phyloP scores from a whole-genome alignment of 768 basidiomycete species.

The Tubosaeta sp. region DNA sequence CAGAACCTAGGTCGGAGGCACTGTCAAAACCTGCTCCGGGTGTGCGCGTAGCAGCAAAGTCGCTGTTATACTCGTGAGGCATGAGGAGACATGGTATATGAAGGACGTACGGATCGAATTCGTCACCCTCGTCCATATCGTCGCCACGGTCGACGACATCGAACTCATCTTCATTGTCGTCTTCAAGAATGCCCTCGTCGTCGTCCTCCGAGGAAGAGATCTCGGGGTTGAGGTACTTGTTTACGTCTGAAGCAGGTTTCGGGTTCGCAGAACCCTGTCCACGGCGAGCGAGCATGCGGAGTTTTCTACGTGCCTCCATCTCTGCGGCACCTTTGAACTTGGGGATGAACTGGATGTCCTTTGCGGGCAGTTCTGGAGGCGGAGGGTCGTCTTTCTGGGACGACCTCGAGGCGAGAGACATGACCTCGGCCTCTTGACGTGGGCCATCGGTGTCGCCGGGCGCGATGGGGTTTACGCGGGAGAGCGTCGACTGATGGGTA shows the following conservation, averaged over 20 bases:
- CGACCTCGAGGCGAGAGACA: not conserved
- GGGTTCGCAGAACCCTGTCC: slow-evolving; percentile 30
- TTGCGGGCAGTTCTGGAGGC: slow-evolving; percentile 38
- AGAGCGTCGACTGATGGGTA: slow-evolving; percentile 1
- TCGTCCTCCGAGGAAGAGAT: slow-evolving; percentile 51
- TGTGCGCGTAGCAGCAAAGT: slow-evolving; percentile 61
- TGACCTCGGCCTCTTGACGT: slow-evolving; percentile 8
- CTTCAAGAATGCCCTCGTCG: slow-evolving; percentile 39
- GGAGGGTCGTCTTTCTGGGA: slow-evolving; percentile 12
- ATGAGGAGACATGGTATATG: not conserved
- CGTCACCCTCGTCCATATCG: slow-evolving; percentile 63
- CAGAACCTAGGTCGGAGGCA: slow-evolving; percentile 58
- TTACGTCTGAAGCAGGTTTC: slow-evolving; percentile 20
- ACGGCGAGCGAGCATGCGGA: slow-evolving; percentile 62
- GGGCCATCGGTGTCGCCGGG: slow-evolving; percentile 11
- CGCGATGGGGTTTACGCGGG: slow-evolving; percentile 10
- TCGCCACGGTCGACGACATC: slow-evolving; percentile 45
- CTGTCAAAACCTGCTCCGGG: slow-evolving; percentile 51
- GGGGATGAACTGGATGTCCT: slow-evolving; percentile 62
- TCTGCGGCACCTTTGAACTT: slow-evolving; percentile 82
- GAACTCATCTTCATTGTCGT: slow-evolving; percentile 47
- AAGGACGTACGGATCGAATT: slow-evolving; percentile 71
- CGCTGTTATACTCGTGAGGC: slow-evolving; percentile 36
- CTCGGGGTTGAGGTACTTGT: slow-evolving; percentile 44
- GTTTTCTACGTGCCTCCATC: slow-evolving; percentile 70